A percentile compares a stretch with the other conserved stretches of the same genome.
These are phyloP conservation scores for Kodamaea kaohsiungensis DNA, from an alignment of 805 yeast genomes.

Conservation along the genomic window DNA sequence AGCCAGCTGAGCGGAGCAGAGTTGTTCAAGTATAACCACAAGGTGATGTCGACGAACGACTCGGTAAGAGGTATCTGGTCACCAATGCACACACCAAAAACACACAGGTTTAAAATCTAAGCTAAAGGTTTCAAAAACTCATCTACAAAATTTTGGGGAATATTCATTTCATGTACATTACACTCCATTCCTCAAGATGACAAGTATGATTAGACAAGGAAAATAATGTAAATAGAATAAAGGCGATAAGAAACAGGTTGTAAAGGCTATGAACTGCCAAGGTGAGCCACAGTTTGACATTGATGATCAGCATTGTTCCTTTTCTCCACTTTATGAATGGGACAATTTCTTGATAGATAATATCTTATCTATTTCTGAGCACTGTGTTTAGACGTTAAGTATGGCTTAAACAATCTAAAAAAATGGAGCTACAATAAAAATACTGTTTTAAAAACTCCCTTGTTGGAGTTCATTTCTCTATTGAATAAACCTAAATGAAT, in stretches of 20 bases:
- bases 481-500: background rate
- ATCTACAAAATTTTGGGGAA: background rate
- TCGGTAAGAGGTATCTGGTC: slow-evolving; percentile 98
- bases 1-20: slow-evolving; percentile 70
- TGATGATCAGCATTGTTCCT: no score
- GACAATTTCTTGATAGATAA: background rate
- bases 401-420: no score
- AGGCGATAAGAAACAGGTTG: background rate
- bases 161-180: slow-evolving; percentile 1
- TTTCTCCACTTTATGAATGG: background rate
- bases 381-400: background rate
- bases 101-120: slow-evolving; percentile 41
- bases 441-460: no score
- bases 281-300: background rate
- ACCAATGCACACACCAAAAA: slow-evolving; percentile 72
- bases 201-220: background rate
- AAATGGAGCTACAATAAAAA: no score
- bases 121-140: background rate
- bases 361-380: background rate
- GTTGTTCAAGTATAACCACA: slow-evolving; percentile 64
- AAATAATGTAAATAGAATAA: slow-evolving; percentile 4
- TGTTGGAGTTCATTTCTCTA: background rate
- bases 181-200: background rate
- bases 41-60: slow-evolving; percentile 74
- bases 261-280: background rate